Conservation (phyloP, 2,329 filamentous ascomycete species). For the Mariannaea sp. region DNA sequence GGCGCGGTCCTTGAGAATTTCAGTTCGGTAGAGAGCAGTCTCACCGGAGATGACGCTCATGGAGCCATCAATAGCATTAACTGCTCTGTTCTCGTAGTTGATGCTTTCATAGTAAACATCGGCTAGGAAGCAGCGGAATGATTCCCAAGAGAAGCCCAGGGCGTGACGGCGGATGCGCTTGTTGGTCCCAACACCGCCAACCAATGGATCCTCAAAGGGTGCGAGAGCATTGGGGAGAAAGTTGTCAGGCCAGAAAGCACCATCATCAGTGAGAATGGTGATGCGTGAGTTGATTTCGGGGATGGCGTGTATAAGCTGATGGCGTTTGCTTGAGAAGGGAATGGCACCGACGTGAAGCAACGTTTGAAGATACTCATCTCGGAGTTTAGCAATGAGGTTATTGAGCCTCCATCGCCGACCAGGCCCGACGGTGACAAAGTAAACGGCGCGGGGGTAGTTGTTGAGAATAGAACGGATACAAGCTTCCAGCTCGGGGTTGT, state of each 20-base stretch:
- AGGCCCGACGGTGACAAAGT: slow-evolving; percentile 2
- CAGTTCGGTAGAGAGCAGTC: slow-evolving; percentile 19
- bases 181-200: slow-evolving; percentile 22
- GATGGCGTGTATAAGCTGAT: slow-evolving; percentile 25
- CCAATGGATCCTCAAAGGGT: slow-evolving; percentile 10
- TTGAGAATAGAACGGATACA: slow-evolving; percentile 14
- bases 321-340: slow-evolving; percentile 21
- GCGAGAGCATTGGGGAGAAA: slow-evolving; percentile 18
- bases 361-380: background rate
- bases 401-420: slow-evolving; percentile 3
- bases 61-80: slow-evolving; percentile 19
- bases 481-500: background rate
- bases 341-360: slow-evolving; percentile 27
- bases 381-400: background rate
- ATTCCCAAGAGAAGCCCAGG: background rate
- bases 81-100: slow-evolving; percentile 11
- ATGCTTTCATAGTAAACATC: slow-evolving; percentile 5
- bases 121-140: slow-evolving; percentile 13
- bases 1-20: background rate
- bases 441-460: slow-evolving; percentile 12
- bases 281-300: background rate
- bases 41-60: slow-evolving; percentile 1
- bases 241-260: slow-evolving; percentile 13
- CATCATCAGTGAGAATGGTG: slow-evolving; percentile 24
- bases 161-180: slow-evolving; percentile 3